Conservation (phyloP, 768 basidiomycete genomes). For the Infundibulicybe gibba region DNA sequence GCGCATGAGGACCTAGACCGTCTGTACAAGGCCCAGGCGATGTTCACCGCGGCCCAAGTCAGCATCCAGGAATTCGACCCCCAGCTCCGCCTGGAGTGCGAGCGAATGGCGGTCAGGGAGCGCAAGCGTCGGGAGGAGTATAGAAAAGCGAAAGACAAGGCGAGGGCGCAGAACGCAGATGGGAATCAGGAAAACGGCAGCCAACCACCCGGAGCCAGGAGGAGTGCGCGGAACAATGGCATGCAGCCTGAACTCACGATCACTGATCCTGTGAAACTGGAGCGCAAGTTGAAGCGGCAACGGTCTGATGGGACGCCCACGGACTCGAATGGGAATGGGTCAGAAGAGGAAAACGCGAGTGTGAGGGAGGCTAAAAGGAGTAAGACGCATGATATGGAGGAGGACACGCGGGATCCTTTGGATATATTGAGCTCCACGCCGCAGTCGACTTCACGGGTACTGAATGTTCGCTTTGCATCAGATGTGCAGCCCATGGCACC, state of each 20-base stretch:
- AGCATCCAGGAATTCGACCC: constrained; percentile 85
- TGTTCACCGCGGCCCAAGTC: constrained; percentile 84
- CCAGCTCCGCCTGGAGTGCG: constrained; percentile 77
- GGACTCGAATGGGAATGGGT: constrained; percentile 42
- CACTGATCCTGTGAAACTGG: constrained; percentile 72
- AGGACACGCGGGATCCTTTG: constrained; percentile 48
- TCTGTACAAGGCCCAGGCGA: constrained; percentile 78
- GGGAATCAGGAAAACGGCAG: constrained; percentile 21
- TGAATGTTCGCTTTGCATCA: constrained; percentile 50
- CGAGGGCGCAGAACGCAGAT: constrained; percentile 34
- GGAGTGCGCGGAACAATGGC: constrained; percentile 75
- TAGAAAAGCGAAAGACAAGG: constrained; percentile 48
- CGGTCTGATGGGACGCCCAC: constrained; percentile 54
- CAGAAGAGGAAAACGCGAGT: constrained; percentile 49
- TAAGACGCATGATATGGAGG: constrained; percentile 40
- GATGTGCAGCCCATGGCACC: constrained; percentile 19
- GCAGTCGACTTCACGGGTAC: constrained; percentile 13
- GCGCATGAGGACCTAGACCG: constrained; percentile 67
- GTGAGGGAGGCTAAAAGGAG: constrained; percentile 56
- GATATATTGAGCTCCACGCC: constrained; percentile 36
- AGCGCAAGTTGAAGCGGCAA: constrained; percentile 71
- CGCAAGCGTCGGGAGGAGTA: constrained; percentile 59
- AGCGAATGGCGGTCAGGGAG: constrained; percentile 80
- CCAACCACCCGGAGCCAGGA: constrained; percentile 45
- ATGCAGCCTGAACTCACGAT: constrained; percentile 66